These are phyloP conservation scores for Zygoascus hellenicus DNA, from an alignment of 1,139 yeast genomes.

Conservation along the genomic window DNA sequence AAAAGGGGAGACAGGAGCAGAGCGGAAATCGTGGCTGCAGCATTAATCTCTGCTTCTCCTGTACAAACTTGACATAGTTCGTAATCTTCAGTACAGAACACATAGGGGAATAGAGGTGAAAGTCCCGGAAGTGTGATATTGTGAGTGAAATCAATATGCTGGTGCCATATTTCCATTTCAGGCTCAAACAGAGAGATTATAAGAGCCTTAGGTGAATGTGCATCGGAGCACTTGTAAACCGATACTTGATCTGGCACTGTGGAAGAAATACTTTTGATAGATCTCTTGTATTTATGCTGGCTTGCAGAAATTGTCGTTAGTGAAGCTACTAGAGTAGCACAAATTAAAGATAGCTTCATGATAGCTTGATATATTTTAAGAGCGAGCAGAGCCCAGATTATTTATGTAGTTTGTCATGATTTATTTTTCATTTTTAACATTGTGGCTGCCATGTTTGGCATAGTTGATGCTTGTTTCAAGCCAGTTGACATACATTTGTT, in stretches of 20 bases:
- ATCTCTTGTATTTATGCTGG: constrained; percentile 1
- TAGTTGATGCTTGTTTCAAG: neutral
- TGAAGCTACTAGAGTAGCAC: neutral
- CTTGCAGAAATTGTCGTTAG: constrained; percentile 4
- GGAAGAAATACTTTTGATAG: neutral
- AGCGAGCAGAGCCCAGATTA: no score
- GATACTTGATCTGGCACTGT: neutral
- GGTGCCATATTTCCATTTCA: constrained; percentile 53
- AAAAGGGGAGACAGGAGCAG: constrained; percentile 49
- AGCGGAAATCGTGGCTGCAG: constrained; percentile 56
- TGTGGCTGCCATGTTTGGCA: no score
- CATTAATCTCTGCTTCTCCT: constrained; percentile 67
- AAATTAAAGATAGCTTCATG: neutral
- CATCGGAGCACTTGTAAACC: constrained; percentile 9
- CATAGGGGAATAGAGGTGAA: constrained; percentile 53
- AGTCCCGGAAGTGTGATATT: constrained; percentile 58
- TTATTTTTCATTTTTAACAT: no score
- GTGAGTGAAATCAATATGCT: constrained; percentile 42
- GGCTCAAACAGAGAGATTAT: constrained; percentile 52
- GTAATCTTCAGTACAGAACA: constrained; percentile 51
- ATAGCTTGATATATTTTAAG: neutral
- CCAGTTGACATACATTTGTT: neutral
- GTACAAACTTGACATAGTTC: constrained; percentile 57
- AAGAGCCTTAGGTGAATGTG: constrained; percentile 45
- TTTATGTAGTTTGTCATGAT: no score